A percentile compares a stretch with the other conserved stretches of the same genome.
Conservation (phyloP, 208 protist species). For the Trypanosoma melophagium region DNA sequence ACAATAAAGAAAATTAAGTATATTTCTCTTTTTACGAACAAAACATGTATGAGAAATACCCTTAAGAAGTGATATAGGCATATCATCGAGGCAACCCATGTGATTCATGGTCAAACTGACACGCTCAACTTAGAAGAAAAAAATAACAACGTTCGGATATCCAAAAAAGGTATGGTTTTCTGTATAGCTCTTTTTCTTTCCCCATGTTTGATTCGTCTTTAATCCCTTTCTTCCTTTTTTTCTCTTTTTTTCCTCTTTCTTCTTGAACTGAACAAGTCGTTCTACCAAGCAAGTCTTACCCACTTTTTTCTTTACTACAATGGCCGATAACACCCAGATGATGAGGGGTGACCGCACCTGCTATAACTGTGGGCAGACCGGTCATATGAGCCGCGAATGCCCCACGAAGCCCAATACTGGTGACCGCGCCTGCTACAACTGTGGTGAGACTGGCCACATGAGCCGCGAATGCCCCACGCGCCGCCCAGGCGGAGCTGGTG, state of each 20-base stretch:
- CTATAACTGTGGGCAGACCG: constrained; percentile 75
- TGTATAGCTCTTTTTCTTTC: too few relatives aligned
- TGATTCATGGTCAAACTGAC: too few relatives aligned
- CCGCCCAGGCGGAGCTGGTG: constrained; percentile 43
- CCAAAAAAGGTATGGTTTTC: too few relatives aligned
- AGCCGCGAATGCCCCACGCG: constrained; percentile 81
- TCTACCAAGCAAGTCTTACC: constrained; percentile 5
- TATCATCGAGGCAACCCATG: too few relatives aligned
- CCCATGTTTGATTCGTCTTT: background rate
- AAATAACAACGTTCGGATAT: too few relatives aligned
- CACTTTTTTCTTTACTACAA: constrained; percentile 2
- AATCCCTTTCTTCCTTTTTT: background rate
- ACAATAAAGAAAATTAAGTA: background rate
- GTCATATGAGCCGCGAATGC: constrained; percentile 86
- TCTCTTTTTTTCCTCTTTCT: background rate
- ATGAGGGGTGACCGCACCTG: constrained; percentile 13
- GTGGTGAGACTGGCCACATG: constrained; percentile 79
- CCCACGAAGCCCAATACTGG: constrained; percentile 55
- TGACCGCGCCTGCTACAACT: constrained; percentile 85
- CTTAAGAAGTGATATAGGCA: too few relatives aligned
- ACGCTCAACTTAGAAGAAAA: too few relatives aligned
- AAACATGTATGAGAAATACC: too few relatives aligned
- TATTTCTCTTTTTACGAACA: too few relatives aligned
- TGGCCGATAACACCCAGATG: constrained; percentile 1
- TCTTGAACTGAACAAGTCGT: background rate